Evolutionary conservation across 2,329 filamentous ascomycete genomes (phyloP).

Genomic region (Neopestalotiopsis rosae): DNA sequence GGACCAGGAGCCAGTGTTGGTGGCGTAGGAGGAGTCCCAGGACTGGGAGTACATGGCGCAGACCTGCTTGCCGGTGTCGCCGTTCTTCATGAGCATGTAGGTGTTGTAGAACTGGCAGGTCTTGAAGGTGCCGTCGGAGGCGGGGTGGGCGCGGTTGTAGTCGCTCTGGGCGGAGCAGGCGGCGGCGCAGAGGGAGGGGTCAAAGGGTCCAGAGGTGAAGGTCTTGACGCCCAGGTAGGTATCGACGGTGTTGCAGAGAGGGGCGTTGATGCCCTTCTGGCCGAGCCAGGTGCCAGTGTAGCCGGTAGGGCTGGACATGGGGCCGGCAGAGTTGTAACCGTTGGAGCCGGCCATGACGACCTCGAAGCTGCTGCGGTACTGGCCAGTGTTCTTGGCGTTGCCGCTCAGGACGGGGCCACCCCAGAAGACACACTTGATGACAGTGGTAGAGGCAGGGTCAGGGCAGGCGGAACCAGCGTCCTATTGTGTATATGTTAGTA

Average conservation of each 20-base stretch:
- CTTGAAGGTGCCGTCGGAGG: slow-evolving; percentile 26
- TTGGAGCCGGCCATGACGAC: slow-evolving; percentile 49
- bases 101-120: slow-evolving; percentile 34
- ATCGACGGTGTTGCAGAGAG: slow-evolving; percentile 25
- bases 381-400: slow-evolving; percentile 30
- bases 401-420: slow-evolving; percentile 29
- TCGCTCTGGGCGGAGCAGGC: slow-evolving; percentile 34
- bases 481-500: neutral
- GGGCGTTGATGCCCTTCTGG: slow-evolving; percentile 33
- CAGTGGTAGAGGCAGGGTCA: slow-evolving; percentile 30
- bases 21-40: slow-evolving; percentile 26
- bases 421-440: slow-evolving; percentile 37
- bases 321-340: slow-evolving; percentile 35
- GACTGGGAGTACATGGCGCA: slow-evolving; percentile 19
- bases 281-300: slow-evolving; percentile 26
- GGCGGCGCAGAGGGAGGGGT: slow-evolving; percentile 33
- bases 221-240: slow-evolving; percentile 37
- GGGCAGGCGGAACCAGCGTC: slow-evolving; percentile 26
- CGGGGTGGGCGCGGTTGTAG: slow-evolving; percentile 32
- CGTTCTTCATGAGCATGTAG: slow-evolving; percentile 32
- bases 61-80: slow-evolving; percentile 34
- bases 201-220: slow-evolving; percentile 33
- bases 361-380: slow-evolving; percentile 29
- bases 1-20: slow-evolving; percentile 28
- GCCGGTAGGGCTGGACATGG: slow-evolving; percentile 23